Evolutionary conservation across 768 basidiomycete genomes (phyloP).

Genomic region (Termitomyces sp.): DNA sequence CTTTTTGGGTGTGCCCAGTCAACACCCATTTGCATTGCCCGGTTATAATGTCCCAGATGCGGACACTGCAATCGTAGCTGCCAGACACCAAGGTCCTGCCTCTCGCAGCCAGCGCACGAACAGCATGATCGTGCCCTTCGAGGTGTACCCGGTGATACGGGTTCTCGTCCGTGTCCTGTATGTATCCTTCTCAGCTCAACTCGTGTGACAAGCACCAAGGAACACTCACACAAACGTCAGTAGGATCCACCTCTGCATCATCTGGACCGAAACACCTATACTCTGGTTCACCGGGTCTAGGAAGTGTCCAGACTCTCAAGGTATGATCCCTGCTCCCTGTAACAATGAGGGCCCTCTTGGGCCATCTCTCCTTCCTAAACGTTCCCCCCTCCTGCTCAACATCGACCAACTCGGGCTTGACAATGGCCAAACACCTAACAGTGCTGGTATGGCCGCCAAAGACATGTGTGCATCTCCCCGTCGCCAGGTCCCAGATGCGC

Average conservation of each 20-base stretch:
- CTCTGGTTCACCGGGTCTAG: constrained; percentile 66
- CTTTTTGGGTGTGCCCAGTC: constrained; percentile 90
- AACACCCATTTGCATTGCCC: constrained; percentile 79
- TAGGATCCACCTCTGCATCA: constrained; percentile 55
- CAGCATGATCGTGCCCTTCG: constrained; percentile 88
- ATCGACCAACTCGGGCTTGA: constrained; percentile 87
- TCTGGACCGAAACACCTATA: constrained; percentile 65
- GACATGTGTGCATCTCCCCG: constrained; percentile 82
- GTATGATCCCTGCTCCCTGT: constrained; percentile 73
- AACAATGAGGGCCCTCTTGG: constrained; percentile 65
- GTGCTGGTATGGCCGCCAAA: constrained; percentile 97
- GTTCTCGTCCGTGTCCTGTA: constrained; percentile 65
- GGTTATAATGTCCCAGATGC: constrained; percentile 91
- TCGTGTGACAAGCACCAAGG: constrained; percentile 17
- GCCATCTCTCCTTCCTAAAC: constrained; percentile 65
- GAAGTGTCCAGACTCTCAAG: constrained; percentile 55
- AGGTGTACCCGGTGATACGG: constrained; percentile 87
- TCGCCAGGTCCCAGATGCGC: constrained; percentile 63
- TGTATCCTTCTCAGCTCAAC: constrained; percentile 24
- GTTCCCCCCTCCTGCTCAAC: constrained; percentile 61
- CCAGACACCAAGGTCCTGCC: constrained; percentile 91
- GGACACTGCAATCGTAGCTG: constrained; percentile 92
- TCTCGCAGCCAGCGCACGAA: constrained; percentile 87
- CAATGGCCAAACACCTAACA: constrained; percentile 92
- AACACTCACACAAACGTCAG: constrained; percentile 33